These are phyloP conservation scores for Umbelopsis vinacea DNA, from an alignment of 192 early-diverging fungal genomes.

Conservation along the genomic window DNA sequence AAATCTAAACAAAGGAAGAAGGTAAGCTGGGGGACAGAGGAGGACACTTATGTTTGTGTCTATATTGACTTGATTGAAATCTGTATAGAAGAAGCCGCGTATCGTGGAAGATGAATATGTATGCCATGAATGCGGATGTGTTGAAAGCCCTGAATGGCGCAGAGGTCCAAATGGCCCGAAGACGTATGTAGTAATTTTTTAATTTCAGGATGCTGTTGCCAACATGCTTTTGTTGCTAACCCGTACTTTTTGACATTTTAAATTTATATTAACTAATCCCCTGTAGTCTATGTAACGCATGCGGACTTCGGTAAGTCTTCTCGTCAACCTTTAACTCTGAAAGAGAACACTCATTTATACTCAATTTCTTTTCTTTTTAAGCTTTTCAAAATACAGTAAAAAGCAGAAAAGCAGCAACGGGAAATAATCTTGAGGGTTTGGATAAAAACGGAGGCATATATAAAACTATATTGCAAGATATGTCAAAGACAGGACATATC, in stretches of 20 bases:
- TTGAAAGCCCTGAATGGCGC: constrained; percentile 57
- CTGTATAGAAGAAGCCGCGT: constrained; percentile 13
- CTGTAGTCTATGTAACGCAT: constrained; percentile 53
- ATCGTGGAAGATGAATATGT: constrained; percentile 46
- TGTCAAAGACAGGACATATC: neutral
- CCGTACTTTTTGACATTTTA: neutral
- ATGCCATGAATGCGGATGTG: constrained; percentile 55
- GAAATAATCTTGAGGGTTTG: constrained; percentile 6
- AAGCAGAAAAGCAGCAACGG: constrained; percentile 19
- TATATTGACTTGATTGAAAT: too few species aligned
- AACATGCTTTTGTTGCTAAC: neutral
- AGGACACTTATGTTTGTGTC: too few species aligned
- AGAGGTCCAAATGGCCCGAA: constrained; percentile 52
- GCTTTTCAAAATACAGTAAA: constrained; percentile 33
- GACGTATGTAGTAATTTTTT: constrained; percentile 39
- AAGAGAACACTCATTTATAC: neutral
- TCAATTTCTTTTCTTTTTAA: neutral
- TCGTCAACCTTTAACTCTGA: neutral
- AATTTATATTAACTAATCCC: too few species aligned
- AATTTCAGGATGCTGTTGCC: too few species aligned
- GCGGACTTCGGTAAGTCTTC: constrained; percentile 46
- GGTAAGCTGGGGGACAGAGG: constrained; percentile 1
- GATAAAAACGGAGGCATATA: neutral
- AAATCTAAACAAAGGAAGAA: constrained; percentile 22
- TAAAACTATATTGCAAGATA: neutral